These are phyloP conservation scores for Podaxis mareebaensis DNA, from an alignment of 768 basidiomycete species.

Conservation along the genomic window DNA sequence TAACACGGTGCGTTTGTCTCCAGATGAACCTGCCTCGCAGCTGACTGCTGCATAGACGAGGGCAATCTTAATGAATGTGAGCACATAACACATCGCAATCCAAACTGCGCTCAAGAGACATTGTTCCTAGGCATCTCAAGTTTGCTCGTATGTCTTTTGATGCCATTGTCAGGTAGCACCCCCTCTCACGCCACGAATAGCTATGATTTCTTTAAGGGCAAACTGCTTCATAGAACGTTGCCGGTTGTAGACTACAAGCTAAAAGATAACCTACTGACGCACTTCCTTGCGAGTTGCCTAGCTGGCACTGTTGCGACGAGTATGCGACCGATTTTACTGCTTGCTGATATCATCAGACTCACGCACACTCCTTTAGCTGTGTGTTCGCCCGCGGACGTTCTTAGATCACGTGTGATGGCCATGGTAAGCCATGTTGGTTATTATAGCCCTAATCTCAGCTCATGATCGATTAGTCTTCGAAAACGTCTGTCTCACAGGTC, in stretches of 20 bases:
- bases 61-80: constrained; percentile 76
- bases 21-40: constrained; percentile 13
- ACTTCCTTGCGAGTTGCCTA: constrained; percentile 63
- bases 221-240: constrained; percentile 50
- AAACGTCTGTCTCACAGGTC: constrained; percentile 49
- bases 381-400: constrained; percentile 77
- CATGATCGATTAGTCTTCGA: constrained; percentile 44
- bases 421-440: constrained; percentile 45
- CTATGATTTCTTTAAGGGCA: constrained; percentile 75
- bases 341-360: constrained; percentile 10
- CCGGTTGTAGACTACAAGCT: constrained; percentile 62
- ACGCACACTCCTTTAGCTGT: constrained; percentile 48
- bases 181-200: constrained; percentile 33
- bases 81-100: constrained; percentile 26
- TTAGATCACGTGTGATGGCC: constrained; percentile 77
- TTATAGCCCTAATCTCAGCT: constrained; percentile 12
- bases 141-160: constrained; percentile 66
- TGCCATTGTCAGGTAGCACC: constrained; percentile 1
- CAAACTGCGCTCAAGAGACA: constrained; percentile 4
- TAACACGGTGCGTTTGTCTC: constrained; percentile 57
- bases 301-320: constrained; percentile 81
- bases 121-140: constrained; percentile 65
- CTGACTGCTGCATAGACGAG: constrained; percentile 30
- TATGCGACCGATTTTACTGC: constrained; percentile 32
- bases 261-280: constrained; percentile 65